Evolutionary conservation across 1,284 basidiomycete genomes (phyloP).

Genomic region (Taiwanofungus camphoratus): DNA sequence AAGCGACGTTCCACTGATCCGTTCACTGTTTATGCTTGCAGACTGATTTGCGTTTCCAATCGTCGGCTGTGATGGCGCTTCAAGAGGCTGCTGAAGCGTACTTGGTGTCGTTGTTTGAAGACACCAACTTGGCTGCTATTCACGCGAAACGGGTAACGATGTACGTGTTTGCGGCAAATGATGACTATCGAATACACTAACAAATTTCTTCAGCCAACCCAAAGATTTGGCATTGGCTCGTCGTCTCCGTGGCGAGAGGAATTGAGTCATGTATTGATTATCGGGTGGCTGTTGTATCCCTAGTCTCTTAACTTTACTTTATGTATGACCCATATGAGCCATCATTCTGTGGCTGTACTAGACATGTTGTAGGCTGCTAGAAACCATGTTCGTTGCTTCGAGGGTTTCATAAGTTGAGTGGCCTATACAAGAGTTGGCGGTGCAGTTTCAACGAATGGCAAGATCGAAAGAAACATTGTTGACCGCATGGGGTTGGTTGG

Average conservation of each 20-base stretch:
- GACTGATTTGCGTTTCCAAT: constrained; percentile 91
- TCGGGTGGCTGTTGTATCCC: no score
- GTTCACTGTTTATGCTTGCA: constrained; percentile 21
- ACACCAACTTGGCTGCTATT: constrained; percentile 80
- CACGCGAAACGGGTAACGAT: constrained; percentile 88
- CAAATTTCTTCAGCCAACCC: constrained; percentile 34
- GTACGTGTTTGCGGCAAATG: constrained; percentile 12
- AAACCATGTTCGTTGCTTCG: no score
- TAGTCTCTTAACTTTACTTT: no score
- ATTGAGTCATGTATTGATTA: no score
- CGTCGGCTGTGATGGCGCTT: constrained; percentile 85
- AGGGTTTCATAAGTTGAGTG: no score
- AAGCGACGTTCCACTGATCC: neutral
- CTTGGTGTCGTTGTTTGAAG: constrained; percentile 85
- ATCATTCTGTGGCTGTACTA: no score
- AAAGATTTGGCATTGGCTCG: constrained; percentile 80
- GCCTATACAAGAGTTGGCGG: no score
- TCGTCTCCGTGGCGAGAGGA: constrained; percentile 73
- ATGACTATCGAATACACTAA: constrained; percentile 1
- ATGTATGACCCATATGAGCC: no score
- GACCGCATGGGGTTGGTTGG: no score
- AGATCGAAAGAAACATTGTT: no score
- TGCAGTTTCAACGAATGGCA: no score
- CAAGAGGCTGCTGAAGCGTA: constrained; percentile 92
- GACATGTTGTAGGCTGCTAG: no score